Evolutionary conservation across 495 filamentous ascomycete genomes (phyloP).

Genomic region (Amniculicola lignicola): DNA sequence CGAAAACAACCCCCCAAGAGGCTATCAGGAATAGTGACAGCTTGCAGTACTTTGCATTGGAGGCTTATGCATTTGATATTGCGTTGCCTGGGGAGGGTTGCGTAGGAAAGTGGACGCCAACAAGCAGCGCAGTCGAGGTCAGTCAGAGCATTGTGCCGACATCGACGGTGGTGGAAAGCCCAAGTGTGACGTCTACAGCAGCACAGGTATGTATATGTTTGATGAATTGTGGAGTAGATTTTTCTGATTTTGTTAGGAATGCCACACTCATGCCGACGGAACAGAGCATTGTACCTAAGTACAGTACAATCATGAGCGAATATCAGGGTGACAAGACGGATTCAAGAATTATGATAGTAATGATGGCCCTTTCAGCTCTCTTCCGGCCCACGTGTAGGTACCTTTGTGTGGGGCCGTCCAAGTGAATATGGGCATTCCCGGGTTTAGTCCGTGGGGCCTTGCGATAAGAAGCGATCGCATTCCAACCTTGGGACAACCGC

Average conservation of each 20-base stretch:
- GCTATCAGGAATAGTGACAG: constrained; percentile 53
- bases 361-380: too few relatives aligned
- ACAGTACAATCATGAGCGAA: too few relatives aligned
- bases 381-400: too few relatives aligned
- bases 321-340: too few relatives aligned
- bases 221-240: background rate
- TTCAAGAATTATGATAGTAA: too few relatives aligned
- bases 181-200: constrained; percentile 14
- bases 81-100: constrained; percentile 54
- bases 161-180: constrained; percentile 4
- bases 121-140: background rate
- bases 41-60: constrained; percentile 57
- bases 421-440: too few relatives aligned
- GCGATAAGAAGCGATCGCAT: too few relatives aligned
- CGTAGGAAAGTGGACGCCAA: constrained; percentile 34
- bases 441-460: too few relatives aligned
- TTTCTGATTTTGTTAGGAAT: constrained; percentile 19
- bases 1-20: constrained; percentile 39
- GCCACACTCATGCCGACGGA: constrained; percentile 38
- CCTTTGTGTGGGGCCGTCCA: too few relatives aligned
- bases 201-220: constrained; percentile 7
- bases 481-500: too few relatives aligned
- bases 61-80: constrained; percentile 53
- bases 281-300: constrained; percentile 30
- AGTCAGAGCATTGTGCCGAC: constrained; percentile 3